Conservation (phyloP, 164 flowering plant genomes). For the Chloranthus sessilifolius region DNA sequence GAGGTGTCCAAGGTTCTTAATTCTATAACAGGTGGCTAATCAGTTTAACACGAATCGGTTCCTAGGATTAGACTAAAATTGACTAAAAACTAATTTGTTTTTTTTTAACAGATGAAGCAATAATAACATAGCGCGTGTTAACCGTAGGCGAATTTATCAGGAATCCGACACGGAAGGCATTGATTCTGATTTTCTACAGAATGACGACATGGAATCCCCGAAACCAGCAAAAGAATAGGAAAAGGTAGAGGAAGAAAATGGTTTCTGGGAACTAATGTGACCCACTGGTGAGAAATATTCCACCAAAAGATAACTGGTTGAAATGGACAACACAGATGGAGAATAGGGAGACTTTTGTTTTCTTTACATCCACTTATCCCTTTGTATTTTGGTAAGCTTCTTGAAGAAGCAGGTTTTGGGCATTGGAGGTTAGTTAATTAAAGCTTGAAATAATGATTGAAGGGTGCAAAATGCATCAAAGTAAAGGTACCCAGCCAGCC, state of each 20-base stretch:
- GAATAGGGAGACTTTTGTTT: neutral
- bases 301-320: neutral
- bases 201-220: neutral
- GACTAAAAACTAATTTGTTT: too few relatives aligned
- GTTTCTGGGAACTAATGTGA: neutral
- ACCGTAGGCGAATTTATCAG: neutral
- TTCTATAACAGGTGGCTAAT: neutral
- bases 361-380: neutral
- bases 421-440: too few relatives aligned
- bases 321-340: neutral
- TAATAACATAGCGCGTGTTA: neutral
- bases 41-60: neutral
- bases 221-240: neutral
- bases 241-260: neutral
- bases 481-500: too few relatives aligned
- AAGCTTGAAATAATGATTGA: too few relatives aligned
- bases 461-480: too few relatives aligned
- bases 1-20: neutral
- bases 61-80: too few relatives aligned
- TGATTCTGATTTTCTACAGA: neutral
- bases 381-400: too few relatives aligned
- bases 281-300: neutral
- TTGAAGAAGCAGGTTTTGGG: too few relatives aligned
- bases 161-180: neutral
- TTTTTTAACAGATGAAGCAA: too few relatives aligned